Base-by-base conservation (phyloP, 805 yeast species). In the Myxozyma neglecta region DNA sequence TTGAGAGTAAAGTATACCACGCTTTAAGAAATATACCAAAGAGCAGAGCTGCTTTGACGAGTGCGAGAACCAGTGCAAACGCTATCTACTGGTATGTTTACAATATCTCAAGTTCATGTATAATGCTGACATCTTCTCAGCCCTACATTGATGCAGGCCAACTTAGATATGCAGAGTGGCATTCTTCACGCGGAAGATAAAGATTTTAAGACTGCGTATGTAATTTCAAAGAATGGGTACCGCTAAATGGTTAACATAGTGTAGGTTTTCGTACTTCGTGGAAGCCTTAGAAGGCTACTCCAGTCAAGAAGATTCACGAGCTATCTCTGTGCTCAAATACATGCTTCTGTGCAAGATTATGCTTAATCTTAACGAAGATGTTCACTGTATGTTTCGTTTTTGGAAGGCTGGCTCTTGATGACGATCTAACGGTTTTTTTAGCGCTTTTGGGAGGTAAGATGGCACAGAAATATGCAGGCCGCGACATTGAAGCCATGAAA, bases 61-160 rank as follows among this genome's bases (percentile, higher is more conserved):
- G 96, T 51, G 97, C 99, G 1, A 84, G 98, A 75, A 94, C 99
- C 0, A 88, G 96, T 2, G 99, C 99, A n/a, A 96, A 94, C 74
- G 83, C 97, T 24, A 90, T 94, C 56, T 96, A 92, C 78, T 89
- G 97, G 70, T 61, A 32, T 2, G 47, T 40, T 24, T 1, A 44
- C 3, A 16, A 9, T 7, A 6, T 10, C 6, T 6, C 29, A 11
- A 29, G n/a, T 6, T 24, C 9, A 20, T 9, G 9, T 2, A 18
- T 14, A 32, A 24, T 51, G 16, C 42, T 20, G 39, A 48, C 35
- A 32, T 37, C 1, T 10, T 10, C 44, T 6, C 35, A 61, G 65
- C 45, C 96, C 98, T 9, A 89, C 97, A n/a, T 79, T 86, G 55
- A 82, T 88, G 69, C 97, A 94, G 76, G 98, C 98, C 1, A 96